Conservation (phyloP, 2,329 filamentous ascomycete species). For the Claviceps africana region DNA sequence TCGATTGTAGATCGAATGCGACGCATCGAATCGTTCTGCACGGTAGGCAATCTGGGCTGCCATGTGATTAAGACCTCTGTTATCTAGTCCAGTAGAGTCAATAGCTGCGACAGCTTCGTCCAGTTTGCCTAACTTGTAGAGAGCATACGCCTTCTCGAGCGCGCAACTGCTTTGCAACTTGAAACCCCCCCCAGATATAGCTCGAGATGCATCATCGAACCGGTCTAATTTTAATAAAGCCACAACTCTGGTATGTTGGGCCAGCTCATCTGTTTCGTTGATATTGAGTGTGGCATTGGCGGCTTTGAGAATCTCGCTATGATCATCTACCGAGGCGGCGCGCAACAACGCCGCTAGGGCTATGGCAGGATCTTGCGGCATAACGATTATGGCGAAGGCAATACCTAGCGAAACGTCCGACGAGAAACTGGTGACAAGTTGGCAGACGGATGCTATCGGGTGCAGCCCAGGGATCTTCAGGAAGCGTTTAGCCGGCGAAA, state of each 20-base stretch:
- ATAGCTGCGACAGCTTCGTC: constrained; percentile 44
- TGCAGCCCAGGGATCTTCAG: neutral
- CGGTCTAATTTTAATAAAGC: constrained; percentile 72
- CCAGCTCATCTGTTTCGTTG: constrained; percentile 42
- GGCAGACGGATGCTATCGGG: neutral
- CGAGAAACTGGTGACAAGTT: neutral
- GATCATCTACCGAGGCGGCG: constrained; percentile 47
- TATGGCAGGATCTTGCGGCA: constrained; percentile 33
- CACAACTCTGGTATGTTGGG: constrained; percentile 56
- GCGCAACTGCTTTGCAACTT: constrained; percentile 45
- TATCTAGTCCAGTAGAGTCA: constrained; percentile 15
- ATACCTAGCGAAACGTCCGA: neutral
- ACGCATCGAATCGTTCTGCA: constrained; percentile 56
- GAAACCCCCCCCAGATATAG: constrained; percentile 49
- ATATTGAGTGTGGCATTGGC: constrained; percentile 48
- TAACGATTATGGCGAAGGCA: constrained; percentile 10
- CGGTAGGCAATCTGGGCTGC: constrained; percentile 60
- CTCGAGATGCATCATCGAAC: constrained; percentile 61
- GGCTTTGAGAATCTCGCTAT: constrained; percentile 56
- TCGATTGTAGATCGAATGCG: constrained; percentile 47
- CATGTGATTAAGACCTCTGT: constrained; percentile 34
- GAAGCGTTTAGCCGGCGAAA: too few species aligned
- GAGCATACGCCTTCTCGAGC: constrained; percentile 66
- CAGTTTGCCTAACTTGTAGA: constrained; percentile 65
- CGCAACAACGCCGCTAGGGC: constrained; percentile 41